A percentile compares a stretch with the other conserved stretches of the same genome.
phyloP scores from a whole-genome alignment of 2,329 filamentous ascomycete species.

The Aspergillus caelatus region DNA sequence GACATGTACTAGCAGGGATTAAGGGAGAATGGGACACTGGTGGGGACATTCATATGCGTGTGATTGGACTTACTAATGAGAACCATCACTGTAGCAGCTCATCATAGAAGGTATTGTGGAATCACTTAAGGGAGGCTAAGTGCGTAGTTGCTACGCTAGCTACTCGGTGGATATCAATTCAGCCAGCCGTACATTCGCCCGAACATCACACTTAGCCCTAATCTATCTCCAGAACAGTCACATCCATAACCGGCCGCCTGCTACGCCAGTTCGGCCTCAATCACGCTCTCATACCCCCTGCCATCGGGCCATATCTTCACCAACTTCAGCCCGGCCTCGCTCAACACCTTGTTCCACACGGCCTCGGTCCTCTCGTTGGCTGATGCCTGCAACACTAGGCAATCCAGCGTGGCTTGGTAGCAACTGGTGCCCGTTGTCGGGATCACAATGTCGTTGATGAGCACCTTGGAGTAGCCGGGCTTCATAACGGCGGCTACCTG shows the following conservation, averaged over 20 bases:
- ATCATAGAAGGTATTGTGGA: neutral
- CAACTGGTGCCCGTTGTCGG: slow-evolving; percentile 31
- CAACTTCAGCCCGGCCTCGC: neutral
- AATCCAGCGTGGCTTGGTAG: neutral
- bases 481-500: slow-evolving; percentile 37
- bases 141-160: neutral
- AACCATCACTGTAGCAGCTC: neutral
- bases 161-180: neutral
- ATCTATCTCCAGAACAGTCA: neutral
- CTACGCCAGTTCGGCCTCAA: neutral
- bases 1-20: neutral
- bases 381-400: neutral
- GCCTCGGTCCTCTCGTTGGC: neutral
- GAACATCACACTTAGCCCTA: neutral
- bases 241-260: neutral
- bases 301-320: neutral
- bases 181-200: neutral
- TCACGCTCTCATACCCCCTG: neutral
- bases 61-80: neutral
- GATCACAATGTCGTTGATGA: slow-evolving; percentile 49
- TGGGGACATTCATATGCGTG: neutral
- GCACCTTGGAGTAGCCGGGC: slow-evolving; percentile 44
- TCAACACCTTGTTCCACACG: neutral
- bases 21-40: neutral
- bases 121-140: neutral